Evolutionary conservation across 495 filamentous ascomycete genomes (phyloP), one percentile per base, ranked within the genome.

Genomic region (Neurospora sp.): DNA sequence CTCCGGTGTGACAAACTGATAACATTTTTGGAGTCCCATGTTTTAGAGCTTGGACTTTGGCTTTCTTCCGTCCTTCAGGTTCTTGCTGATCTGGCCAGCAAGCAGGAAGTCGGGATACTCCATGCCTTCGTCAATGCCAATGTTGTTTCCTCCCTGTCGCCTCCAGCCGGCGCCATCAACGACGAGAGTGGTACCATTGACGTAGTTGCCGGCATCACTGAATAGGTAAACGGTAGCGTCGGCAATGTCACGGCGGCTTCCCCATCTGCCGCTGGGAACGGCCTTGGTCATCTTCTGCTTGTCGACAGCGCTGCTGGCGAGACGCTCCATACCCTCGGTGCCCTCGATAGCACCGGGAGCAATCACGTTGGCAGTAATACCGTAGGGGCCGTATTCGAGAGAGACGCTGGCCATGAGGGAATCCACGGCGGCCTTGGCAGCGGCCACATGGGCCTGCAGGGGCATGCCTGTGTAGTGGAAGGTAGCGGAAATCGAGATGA

Each of bases 361-460:
- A 72, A 96, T 89, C 70, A 96, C 89, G 77, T 99, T 99, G 14
- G 90, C 91, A 0, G 94, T 97, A n/a, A 99, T 78, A 1, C 96
- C 96, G 40, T 87, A 86, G 0, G 96, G 96, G 0, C 95, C 95
- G 74, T 93, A 93, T 79, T 99, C 96, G 41, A 99, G 86, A 4
- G 92, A 90, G 0, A 93, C 85, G 10, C 87, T 88, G 68, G 89
- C 86, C 38, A 91, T 91, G 72, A 98, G 84, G 1, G 93, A 89
- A 79, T 99, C 96, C 22, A 99, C 88, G 35, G 90, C 94, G 1
- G 96, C 93, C 82, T 99, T 99, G 70, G 96, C 96, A 7, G 93
- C 94, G 3, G 89, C 85, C 20, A 94, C 94, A 79, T 98, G 96
- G 3, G 90, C 85, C 79, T 98, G 96, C 78, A 95, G 88, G 1